Conservation (phyloP, 1,284 basidiomycete genomes). For the Moesziomyces parantarcticus region DNA sequence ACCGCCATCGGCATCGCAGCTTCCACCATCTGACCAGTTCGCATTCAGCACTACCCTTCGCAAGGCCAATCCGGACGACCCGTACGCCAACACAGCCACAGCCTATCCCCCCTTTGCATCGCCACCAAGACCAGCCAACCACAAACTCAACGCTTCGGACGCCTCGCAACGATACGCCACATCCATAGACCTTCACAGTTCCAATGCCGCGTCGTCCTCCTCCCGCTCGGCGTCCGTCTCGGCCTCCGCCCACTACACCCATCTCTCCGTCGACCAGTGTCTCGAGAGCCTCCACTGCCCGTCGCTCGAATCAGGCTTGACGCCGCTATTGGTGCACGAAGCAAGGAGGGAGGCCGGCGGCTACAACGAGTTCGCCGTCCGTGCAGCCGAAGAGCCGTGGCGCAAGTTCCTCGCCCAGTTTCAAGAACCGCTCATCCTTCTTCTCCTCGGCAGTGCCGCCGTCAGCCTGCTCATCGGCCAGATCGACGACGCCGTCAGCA, state of each 20-base stretch:
- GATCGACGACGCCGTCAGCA: constrained; percentile 91
- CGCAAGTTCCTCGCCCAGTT: constrained; percentile 92
- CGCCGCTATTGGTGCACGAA: constrained; percentile 33
- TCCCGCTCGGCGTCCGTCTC: constrained; percentile 11
- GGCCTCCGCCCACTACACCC: constrained; percentile 46
- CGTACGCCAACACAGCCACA: constrained; percentile 12
- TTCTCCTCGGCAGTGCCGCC: constrained; percentile 85
- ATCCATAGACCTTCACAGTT: constrained; percentile 17
- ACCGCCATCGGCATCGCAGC: constrained; percentile 15
- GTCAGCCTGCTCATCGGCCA: constrained; percentile 92
- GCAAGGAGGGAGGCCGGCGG: constrained; percentile 42
- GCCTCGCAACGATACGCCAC: constrained; percentile 5
- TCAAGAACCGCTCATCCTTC: constrained; percentile 90
- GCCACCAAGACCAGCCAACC: constrained; percentile 18
- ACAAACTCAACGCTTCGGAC: constrained; percentile 29
- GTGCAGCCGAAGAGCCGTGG: constrained; percentile 79
- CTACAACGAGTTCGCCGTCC: constrained; percentile 89
- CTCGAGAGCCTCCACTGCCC: constrained; percentile 43
- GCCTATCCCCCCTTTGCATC: constrained; percentile 29
- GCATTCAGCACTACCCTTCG: constrained; percentile 57
- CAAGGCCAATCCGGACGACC: constrained; percentile 41
- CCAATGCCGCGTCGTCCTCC: constrained; percentile 3
- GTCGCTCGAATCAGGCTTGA: constrained; percentile 49
- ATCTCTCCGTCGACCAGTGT: constrained; percentile 42
- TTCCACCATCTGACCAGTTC: constrained; percentile 35